A percentile compares a stretch with the other conserved stretches of the same genome.
phyloP scores from a whole-genome alignment of 129 eudicot genomes.

The Tanacetum coccineum region DNA sequence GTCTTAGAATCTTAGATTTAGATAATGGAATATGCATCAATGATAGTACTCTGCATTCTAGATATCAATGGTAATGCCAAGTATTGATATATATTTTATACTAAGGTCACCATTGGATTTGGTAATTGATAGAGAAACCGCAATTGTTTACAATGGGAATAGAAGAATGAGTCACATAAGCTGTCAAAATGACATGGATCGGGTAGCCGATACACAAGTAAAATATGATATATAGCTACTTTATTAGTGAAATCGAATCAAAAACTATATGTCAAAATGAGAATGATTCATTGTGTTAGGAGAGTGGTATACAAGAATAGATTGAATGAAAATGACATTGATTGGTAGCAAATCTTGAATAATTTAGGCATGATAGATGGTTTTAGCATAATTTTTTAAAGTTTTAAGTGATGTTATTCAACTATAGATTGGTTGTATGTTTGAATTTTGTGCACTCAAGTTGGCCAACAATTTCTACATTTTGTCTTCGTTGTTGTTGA shows the following conservation, averaged over 20 bases:
- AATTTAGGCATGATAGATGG: conserved; percentile 25
- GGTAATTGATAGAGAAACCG: conserved; percentile 20
- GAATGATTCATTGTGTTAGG: conserved; percentile 18
- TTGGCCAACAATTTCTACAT: conserved; percentile 33
- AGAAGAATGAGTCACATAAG: not conserved
- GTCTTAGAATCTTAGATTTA: too few species aligned
- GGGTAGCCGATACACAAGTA: conserved; percentile 1
- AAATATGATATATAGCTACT: not conserved
- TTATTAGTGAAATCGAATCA: not conserved
- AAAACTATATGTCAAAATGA: conserved; percentile 7
- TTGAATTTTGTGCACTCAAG: conserved; percentile 29
- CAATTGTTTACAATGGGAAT: not conserved
- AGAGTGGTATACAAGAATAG: conserved; percentile 17
- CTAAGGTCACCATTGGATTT: not conserved
- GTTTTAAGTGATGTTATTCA: conserved; percentile 27
- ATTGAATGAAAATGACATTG: conserved; percentile 31
- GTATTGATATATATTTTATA: not conserved
- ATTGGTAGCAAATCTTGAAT: conserved; percentile 28
- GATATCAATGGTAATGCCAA: not conserved
- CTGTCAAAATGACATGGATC: conserved; percentile 5
- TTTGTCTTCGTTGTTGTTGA: conserved; percentile 16
- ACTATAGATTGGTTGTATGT: conserved; percentile 26
- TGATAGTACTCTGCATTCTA: too few species aligned
- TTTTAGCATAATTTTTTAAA: conserved; percentile 15
- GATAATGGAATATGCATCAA: too few species aligned